Percentiles rank a stretch among this genome's conserved stretches.
phyloP scores from a whole-genome alignment of 2,329 filamentous ascomycete genomes.

The Claviceps capensis region DNA sequence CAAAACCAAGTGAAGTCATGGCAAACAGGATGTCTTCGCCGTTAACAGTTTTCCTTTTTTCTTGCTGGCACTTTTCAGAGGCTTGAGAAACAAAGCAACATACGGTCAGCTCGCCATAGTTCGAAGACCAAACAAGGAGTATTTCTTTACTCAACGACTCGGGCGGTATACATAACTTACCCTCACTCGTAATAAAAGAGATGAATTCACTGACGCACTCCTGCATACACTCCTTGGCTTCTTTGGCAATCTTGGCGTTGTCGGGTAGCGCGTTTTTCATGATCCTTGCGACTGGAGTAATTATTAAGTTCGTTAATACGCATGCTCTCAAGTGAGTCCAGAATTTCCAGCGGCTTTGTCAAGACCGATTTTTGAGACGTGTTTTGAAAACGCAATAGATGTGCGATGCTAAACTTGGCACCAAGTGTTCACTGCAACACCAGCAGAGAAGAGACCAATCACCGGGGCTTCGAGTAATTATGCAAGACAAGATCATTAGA shows the following conservation, averaged over 20 bases:
- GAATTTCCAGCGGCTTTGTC: constrained; percentile 33
- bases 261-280: constrained; percentile 98
- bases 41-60: constrained; percentile 98
- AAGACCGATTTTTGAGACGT: constrained; percentile 48
- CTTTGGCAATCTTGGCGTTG: constrained; percentile 97
- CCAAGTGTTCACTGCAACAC: not conserved
- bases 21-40: constrained; percentile 97
- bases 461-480: constrained; percentile 1
- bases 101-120: not conserved
- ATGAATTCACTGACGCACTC: constrained; percentile 99
- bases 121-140: not conserved
- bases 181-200: constrained; percentile 98
- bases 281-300: constrained; percentile 91
- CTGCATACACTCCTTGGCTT: constrained; percentile 99
- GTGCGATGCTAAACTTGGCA: constrained; percentile 17
- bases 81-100: constrained; percentile 37
- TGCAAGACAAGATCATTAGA: constrained; percentile 23
- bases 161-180: constrained; percentile 36
- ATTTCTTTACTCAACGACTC: not conserved
- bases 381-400: constrained; percentile 23
- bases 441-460: not conserved
- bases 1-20: constrained; percentile 97
- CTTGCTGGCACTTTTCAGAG: constrained; percentile 97
- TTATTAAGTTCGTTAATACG: constrained; percentile 74
- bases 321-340: constrained; percentile 39